Percentiles rank a stretch among this genome's conserved stretches.
Evolutionary conservation across 2,329 filamentous ascomycete genomes (phyloP).

Genomic region (Aspergillus fumigatiaffinis): DNA sequence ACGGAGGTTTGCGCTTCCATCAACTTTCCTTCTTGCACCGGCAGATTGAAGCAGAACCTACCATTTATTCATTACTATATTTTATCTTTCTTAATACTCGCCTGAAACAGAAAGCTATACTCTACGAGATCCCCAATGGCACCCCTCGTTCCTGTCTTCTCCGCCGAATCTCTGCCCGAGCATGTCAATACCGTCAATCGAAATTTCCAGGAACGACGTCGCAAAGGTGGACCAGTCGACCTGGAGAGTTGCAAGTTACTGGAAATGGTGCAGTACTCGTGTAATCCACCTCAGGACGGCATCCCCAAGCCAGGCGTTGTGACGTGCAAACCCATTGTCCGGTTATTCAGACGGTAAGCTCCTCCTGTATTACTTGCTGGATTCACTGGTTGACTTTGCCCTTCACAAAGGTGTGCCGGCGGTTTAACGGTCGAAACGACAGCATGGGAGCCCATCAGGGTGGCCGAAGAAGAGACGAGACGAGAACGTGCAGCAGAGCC

Average conservation of each 20-base stretch:
- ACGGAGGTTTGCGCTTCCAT: neutral
- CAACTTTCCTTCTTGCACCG: neutral
- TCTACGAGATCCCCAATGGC: slow-evolving; percentile 44
- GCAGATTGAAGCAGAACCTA: neutral
- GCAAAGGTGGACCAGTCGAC: slow-evolving; percentile 49
- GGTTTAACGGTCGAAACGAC: slow-evolving; percentile 61
- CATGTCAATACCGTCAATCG: slow-evolving; percentile 46
- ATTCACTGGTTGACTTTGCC: slow-evolving; percentile 9
- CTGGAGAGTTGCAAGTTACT: slow-evolving; percentile 54
- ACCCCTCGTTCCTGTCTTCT: slow-evolving; percentile 53
- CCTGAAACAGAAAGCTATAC: neutral
- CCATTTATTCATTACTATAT: neutral
- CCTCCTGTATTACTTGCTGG: neutral
- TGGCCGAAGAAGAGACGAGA: slow-evolving; percentile 33
- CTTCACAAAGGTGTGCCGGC: slow-evolving; percentile 40
- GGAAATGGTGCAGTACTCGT: slow-evolving; percentile 61
- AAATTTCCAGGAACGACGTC: slow-evolving; percentile 47
- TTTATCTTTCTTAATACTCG: slow-evolving; percentile 1
- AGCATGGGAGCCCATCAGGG: slow-evolving; percentile 49
- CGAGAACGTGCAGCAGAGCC: slow-evolving; percentile 17
- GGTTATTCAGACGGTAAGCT: slow-evolving; percentile 57
- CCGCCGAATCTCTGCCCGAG: slow-evolving; percentile 48
- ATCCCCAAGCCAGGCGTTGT: slow-evolving; percentile 42
- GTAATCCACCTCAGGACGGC: slow-evolving; percentile 48
- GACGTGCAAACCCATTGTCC: slow-evolving; percentile 54